Percentiles rank a stretch among this genome's conserved stretches.
phyloP scores from a whole-genome alignment of 495 filamentous ascomycete genomes.

The Penicillium paxilli region DNA sequence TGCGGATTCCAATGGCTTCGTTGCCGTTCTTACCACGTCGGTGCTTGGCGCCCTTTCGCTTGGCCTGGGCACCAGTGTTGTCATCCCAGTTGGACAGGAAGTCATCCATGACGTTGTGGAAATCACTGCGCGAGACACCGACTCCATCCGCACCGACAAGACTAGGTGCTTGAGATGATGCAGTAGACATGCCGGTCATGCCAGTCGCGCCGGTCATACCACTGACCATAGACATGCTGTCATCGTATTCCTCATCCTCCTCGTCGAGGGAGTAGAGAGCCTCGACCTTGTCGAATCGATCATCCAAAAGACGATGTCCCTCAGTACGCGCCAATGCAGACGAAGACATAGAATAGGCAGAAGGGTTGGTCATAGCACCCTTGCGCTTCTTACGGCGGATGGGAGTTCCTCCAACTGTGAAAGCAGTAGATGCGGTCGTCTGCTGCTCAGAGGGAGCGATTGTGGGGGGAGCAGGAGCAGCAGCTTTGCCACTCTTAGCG shows the following conservation, averaged over 20 bases:
- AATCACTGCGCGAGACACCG: slow-evolving; percentile 63
- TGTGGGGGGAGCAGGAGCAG: slow-evolving; percentile 37
- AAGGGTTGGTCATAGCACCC: slow-evolving; percentile 84
- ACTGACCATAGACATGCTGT: slow-evolving; percentile 54
- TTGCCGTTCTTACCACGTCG: slow-evolving; percentile 81
- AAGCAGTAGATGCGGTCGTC: slow-evolving; percentile 70
- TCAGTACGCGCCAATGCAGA: slow-evolving; percentile 87
- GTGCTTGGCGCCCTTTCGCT: slow-evolving; percentile 50
- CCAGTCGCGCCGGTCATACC: slow-evolving; percentile 49
- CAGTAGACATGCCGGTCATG: slow-evolving; percentile 46
- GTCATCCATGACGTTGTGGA: slow-evolving; percentile 89
- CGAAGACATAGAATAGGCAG: slow-evolving; percentile 94
- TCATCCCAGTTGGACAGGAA: slow-evolving; percentile 69
- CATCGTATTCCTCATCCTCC: slow-evolving; percentile 56
- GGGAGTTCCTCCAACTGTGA: slow-evolving; percentile 70
- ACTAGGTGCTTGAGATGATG: slow-evolving; percentile 48
- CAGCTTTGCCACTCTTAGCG: slow-evolving; percentile 48
- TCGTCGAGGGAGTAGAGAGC: slow-evolving; percentile 78
- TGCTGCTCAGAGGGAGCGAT: slow-evolving; percentile 51
- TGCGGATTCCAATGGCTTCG: slow-evolving; percentile 75
- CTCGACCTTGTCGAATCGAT: slow-evolving; percentile 88
- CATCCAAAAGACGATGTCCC: slow-evolving; percentile 81
- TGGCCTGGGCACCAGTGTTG: slow-evolving; percentile 70
- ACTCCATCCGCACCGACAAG: slow-evolving; percentile 39
- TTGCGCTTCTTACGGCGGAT: slow-evolving; percentile 85